Evolutionary conservation across 148 eudicot species (phyloP).

Genomic region (Mesembryanthemum crystallinum): DNA sequence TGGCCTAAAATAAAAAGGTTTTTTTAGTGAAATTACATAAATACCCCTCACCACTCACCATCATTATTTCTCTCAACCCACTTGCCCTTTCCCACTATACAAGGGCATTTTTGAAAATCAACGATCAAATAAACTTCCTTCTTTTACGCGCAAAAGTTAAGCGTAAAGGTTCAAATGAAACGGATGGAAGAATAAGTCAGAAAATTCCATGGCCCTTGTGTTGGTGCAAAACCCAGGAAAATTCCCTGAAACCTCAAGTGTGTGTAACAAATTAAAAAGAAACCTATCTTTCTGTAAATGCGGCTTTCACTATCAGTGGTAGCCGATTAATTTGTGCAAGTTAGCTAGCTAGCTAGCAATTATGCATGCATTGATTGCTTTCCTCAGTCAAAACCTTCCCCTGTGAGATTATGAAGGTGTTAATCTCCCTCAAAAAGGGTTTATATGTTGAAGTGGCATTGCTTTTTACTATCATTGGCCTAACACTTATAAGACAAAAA

Average conservation of each 20-base stretch:
- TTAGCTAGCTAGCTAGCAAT: neutral
- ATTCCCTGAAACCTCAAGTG: neutral
- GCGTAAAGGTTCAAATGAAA: too few relatives aligned
- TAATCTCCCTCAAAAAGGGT: neutral
- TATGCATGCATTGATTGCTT: neutral
- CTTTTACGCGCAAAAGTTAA: too few relatives aligned
- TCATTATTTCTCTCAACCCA: too few relatives aligned
- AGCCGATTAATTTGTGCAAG: neutral
- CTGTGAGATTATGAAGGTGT: neutral
- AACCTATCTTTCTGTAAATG: neutral
- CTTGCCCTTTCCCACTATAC: too few relatives aligned
- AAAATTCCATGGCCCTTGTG: too few relatives aligned
- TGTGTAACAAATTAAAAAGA: neutral
- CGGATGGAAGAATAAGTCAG: too few relatives aligned
- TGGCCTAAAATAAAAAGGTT: too few relatives aligned
- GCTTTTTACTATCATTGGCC: neutral
- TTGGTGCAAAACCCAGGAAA: neutral
- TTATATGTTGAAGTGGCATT: neutral
- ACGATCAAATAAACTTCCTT: too few relatives aligned
- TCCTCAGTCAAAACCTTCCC: slow-evolving; percentile 9
- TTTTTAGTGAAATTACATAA: too few relatives aligned
- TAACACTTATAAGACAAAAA: too few relatives aligned
- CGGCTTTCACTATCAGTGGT: slow-evolving; percentile 16
- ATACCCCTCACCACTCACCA: too few relatives aligned
- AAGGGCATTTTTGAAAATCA: too few relatives aligned